Evolutionary conservation across 2,329 filamentous ascomycete species (phyloP), one percentile per base, ranked within the genome.

Genomic region (Bertia moriformis): DNA sequence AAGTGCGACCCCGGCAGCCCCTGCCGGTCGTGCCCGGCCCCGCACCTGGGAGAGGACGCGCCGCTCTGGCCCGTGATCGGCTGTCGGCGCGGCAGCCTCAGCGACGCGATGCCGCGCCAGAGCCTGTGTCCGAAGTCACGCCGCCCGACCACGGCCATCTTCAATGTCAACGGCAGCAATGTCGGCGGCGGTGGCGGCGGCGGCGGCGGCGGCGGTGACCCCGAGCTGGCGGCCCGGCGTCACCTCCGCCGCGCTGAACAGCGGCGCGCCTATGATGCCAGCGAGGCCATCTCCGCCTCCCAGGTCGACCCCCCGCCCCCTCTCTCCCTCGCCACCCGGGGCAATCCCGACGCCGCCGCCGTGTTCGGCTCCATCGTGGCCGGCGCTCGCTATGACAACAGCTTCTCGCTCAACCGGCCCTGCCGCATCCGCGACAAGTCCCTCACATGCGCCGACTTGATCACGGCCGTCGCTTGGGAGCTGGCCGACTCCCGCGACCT

Each of bases 1-100:
- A 48, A 48, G 45, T 54, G 52, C 32, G 51, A 53, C 18, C 48
- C 50, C 0, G 49, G 47, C 3, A 44, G 40, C 17, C 47, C 50
- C 2, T 54, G 52, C 40, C 43, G 50, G 19, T 53, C 48, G 36
- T 54, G 52, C n/a, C 48, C 51, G 2, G 51, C 49, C 7, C 49
- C 51, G 0, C 46, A 52, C 32, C 45, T 53, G 3, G 46, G 52
- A 1, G 51, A 54, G 18, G 52, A 54, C 18, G 51, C 51, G 1
- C 50, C 52, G 5, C 46, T 51, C 0, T 54, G 52, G 52, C 52
- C 51, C 3, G 29, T 53, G 20, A 53, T 54, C 19, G 52, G 52
- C 4, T 54, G 52, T 20, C 48, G 52, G 0, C 51, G 52, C 2
- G 52, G 52, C 1, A 49, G 47, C 12, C 45, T 54, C 2, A 46